phyloP scores from a whole-genome alignment of 140 eudicot genomes.

The Anethum foeniculum region DNA sequence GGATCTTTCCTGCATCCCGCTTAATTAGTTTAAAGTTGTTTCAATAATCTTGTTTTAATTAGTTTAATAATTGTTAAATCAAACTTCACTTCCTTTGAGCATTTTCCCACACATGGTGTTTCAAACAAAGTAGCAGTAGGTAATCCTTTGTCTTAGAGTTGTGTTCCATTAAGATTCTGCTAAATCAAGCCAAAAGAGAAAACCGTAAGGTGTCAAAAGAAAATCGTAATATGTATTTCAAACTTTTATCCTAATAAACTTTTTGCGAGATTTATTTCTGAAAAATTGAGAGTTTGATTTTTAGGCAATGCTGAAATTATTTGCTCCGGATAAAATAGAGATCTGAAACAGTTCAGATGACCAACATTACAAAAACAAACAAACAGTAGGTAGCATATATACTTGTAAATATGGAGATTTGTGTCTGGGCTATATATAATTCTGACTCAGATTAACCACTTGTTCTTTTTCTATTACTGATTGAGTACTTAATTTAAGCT shows the following conservation, averaged over 20 bases:
- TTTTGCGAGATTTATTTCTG: neutral
- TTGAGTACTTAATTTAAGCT: neutral
- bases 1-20: neutral
- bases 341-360: neutral
- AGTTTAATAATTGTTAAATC: neutral
- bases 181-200: neutral
- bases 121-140: neutral
- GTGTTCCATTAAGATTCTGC: neutral
- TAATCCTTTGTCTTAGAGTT: neutral
- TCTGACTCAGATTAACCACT: neutral
- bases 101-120: neutral
- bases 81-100: neutral
- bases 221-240: neutral
- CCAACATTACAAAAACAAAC: neutral
- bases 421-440: neutral
- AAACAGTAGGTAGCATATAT: neutral
- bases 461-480: neutral
- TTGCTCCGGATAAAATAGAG: neutral
- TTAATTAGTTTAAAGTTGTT: neutral
- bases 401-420: neutral
- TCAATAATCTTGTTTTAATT: neutral
- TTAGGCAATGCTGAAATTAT: neutral
- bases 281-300: neutral
- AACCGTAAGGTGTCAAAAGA: neutral
- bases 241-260: neutral